Evolutionary conservation across 179 eudicot genomes (phyloP).

Genomic region (Dionaea muscipula): DNA sequence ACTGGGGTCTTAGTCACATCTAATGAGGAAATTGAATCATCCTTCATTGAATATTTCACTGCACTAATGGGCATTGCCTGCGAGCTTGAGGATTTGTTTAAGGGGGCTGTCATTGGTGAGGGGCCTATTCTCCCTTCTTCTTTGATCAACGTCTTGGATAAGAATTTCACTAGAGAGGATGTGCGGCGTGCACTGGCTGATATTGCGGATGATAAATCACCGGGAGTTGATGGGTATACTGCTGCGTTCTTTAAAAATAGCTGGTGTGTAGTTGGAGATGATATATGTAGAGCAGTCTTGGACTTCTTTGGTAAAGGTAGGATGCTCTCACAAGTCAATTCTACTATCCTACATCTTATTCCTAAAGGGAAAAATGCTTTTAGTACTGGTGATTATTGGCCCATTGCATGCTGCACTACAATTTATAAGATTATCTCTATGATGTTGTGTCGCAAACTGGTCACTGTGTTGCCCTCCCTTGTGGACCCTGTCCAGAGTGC

Average conservation of each 20-base stretch:
- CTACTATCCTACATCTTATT: background rate
- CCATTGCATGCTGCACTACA: conserved; percentile 1
- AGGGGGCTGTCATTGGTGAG: no score
- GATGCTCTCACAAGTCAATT: background rate
- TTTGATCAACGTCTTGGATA: no score
- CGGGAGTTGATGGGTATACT: background rate
- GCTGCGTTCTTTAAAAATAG: background rate
- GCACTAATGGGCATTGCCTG: no score
- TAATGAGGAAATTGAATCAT: no score
- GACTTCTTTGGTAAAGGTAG: background rate
- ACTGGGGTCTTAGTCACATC: no score
- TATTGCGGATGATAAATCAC: background rate
- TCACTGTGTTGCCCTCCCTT: background rate
- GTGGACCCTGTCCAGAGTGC: background rate
- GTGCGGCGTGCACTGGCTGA: background rate
- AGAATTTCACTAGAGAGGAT: no score
- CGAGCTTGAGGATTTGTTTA: no score
- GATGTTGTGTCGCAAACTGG: background rate
- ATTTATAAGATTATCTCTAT: background rate
- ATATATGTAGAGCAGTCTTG: background rate
- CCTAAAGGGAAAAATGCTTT: background rate
- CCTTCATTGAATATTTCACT: no score
- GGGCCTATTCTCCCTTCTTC: no score
- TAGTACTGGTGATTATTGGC: background rate
- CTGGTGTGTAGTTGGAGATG: background rate